Conservation (phyloP, 495 filamentous ascomycete genomes). For the Mytilinidion resinicola region DNA sequence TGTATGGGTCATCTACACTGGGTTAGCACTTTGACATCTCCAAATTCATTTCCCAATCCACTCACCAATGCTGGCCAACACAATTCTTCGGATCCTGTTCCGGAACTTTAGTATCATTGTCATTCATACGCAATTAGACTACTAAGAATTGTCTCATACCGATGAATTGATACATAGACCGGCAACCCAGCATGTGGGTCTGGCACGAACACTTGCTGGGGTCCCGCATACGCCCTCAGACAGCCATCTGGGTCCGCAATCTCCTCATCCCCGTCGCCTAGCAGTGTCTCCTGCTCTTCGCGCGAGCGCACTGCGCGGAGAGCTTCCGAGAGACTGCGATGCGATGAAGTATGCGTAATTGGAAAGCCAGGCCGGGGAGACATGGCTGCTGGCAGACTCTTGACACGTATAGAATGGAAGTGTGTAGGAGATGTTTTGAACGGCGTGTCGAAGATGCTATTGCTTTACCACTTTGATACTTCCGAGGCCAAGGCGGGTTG, state of each 20-base stretch:
- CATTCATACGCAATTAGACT: not conserved
- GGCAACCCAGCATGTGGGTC: slow-evolving; percentile 32
- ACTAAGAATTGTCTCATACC: slow-evolving; percentile 6
- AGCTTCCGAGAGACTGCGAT: slow-evolving; percentile 33
- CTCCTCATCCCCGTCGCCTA: slow-evolving; percentile 32
- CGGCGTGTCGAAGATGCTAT: too few relatives aligned
- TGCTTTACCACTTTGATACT: too few relatives aligned
- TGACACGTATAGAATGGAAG: too few relatives aligned
- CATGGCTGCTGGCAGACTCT: too few relatives aligned
- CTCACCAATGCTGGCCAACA: slow-evolving; percentile 30
- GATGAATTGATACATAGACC: slow-evolving; percentile 36
- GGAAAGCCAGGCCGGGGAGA: too few relatives aligned
- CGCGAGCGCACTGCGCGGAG: slow-evolving; percentile 28
- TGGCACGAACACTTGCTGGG: slow-evolving; percentile 22
- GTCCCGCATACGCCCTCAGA: slow-evolving; percentile 17
- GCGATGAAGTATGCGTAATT: not conserved
- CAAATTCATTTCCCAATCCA: not conserved
- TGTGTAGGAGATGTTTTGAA: too few relatives aligned
- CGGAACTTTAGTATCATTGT: not conserved
- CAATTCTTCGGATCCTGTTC: slow-evolving; percentile 32
- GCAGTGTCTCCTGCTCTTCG: slow-evolving; percentile 37
- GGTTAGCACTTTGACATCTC: not conserved
- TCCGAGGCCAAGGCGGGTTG: too few relatives aligned
- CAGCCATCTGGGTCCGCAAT: slow-evolving; percentile 35
- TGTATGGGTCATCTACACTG: slow-evolving; percentile 52